A percentile compares a stretch with the other conserved stretches of the same genome.
phyloP scores from a whole-genome alignment of 768 basidiomycete genomes.

The Ephemerocybe angulata region DNA sequence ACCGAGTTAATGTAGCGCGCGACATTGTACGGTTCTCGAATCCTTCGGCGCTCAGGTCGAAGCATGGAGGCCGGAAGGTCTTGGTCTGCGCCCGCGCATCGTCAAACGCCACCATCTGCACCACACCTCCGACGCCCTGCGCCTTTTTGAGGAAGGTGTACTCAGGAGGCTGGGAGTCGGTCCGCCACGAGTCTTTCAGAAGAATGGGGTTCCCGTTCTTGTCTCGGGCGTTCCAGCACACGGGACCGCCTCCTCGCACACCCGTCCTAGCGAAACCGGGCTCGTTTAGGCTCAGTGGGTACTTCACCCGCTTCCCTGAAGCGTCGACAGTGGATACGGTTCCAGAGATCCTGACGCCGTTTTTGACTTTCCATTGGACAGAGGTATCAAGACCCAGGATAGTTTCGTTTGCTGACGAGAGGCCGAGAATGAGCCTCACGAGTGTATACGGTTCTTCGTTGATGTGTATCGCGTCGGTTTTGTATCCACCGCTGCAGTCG shows the following conservation, averaged over 20 bases:
- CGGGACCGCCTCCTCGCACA: neutral
- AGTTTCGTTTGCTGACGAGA: neutral
- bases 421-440: no score
- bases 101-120: neutral
- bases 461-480: neutral
- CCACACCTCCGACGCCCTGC: neutral
- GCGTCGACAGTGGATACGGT: neutral
- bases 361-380: neutral
- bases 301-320: neutral
- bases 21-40: neutral
- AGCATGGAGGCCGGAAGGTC: neutral
- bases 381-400: neutral
- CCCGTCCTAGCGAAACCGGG: neutral
- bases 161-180: neutral
- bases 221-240: neutral
- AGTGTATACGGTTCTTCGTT: neutral
- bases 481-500: neutral
- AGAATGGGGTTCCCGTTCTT: neutral
- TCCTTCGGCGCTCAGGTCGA: neutral
- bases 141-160: neutral
- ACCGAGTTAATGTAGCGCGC: neutral
- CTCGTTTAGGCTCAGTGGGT: neutral
- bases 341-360: neutral
- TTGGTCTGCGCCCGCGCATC: neutral
- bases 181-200: neutral